Base-by-base conservation (phyloP, 2,329 filamentous ascomycete genomes). In the Aspergillus carbonarius region DNA sequence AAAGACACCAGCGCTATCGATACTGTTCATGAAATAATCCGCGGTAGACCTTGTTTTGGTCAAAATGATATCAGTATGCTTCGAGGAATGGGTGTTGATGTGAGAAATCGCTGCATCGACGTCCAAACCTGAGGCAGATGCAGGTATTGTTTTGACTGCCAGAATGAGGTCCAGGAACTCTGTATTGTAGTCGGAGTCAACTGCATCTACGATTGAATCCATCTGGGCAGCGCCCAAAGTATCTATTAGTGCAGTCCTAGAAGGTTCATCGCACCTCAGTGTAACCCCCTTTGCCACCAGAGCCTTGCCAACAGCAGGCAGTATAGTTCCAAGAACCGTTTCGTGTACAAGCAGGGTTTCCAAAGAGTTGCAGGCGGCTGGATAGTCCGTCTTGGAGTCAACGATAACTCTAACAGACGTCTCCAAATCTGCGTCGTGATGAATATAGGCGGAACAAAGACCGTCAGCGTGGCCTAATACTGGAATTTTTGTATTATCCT, bases 391-490 rank as follows among this genome's bases (percentile, higher is more conserved):
- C 79, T 99, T 99, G 48, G 93, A 90, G 77, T 99, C 95, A 55
- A 96, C 82, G 49, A 98, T 81, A 55, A 96, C 89, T 61, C 86
- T 85, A 18, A 85, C 83, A 12, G 92, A 91, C 77, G 91, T 88
- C 44, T 83, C 78, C 39, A 82, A 76, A 67, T 96, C 88, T 49
- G 91, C 93, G 58, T 92, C 90, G 10, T 82, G 81, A 68, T 95
- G 90, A 53, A 99, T 82, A 76, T 95, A 99, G 62, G 92, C 86
- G 62, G 87, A 85, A 79, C 95, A 99, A 58, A 98, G 83, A 35
- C 95, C 95, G 73, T 99, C 95, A 23, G 95, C 95, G 73, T 99
- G 95, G 62, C 95, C 95, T 23, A 99, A 86, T 1, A 99, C 95
- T 1, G 95, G 95, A 67, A 99, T 98, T 71, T 91, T 91, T 54